phyloP scores from a whole-genome alignment of 192 early-diverging fungal genomes.

The Backusella circina region DNA sequence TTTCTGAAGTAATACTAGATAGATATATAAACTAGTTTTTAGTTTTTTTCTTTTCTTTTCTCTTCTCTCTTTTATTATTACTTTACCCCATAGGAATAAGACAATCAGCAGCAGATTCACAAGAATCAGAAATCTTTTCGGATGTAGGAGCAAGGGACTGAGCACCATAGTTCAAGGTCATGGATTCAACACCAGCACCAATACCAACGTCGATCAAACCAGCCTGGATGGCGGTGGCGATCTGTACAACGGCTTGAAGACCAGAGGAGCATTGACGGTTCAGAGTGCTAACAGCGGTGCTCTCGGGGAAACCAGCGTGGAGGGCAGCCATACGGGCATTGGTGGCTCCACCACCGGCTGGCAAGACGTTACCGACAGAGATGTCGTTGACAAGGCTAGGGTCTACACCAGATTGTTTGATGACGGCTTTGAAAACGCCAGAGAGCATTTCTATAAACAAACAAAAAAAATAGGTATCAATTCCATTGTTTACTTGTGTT shows the following conservation, averaged over 20 bases:
- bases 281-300: conserved; percentile 69
- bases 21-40: not conserved
- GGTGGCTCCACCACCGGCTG: conserved; percentile 80
- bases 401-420: conserved; percentile 49
- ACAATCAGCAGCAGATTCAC: conserved; percentile 76
- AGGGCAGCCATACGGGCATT: conserved; percentile 81
- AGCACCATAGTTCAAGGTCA: conserved; percentile 83
- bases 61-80: not conserved
- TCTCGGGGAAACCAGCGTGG: conserved; percentile 62
- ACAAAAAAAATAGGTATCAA: not conserved
- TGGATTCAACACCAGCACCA: conserved; percentile 77
- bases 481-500: not conserved
- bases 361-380: conserved; percentile 74
- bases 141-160: conserved; percentile 66
- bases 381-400: conserved; percentile 70
- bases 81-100: conserved; percentile 73
- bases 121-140: conserved; percentile 67
- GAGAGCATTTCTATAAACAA: conserved; percentile 53
- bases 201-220: conserved; percentile 70
- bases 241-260: conserved; percentile 77
- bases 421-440: conserved; percentile 63
- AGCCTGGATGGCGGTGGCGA: conserved; percentile 69
- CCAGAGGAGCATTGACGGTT: conserved; percentile 85
- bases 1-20: conserved; percentile 75
- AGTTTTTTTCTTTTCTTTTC: not conserved